Percentiles rank a stretch among this genome's conserved stretches.
phyloP scores from a whole-genome alignment of 164 flowering plant genomes.

The Magnolia sinica region DNA sequence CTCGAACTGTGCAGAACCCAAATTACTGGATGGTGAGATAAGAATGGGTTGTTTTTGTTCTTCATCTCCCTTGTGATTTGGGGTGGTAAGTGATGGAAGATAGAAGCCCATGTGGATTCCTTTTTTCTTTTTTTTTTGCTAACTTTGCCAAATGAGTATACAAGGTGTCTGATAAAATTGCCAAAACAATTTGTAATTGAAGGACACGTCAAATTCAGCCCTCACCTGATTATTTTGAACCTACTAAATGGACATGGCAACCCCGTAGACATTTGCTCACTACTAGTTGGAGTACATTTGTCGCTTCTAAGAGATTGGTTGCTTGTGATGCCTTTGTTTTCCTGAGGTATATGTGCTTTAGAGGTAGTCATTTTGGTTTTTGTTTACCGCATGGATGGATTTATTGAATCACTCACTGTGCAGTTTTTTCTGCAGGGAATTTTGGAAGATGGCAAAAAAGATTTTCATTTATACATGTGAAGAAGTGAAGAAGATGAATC shows the following conservation, averaged over 20 bases:
- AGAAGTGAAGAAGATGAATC: conserved; percentile 70
- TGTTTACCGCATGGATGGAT: neutral
- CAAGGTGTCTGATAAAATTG: too few species aligned
- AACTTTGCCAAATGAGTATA: neutral
- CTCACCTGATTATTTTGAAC: neutral
- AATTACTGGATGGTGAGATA: too few species aligned
- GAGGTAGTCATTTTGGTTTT: neutral
- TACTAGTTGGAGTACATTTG: conserved; percentile 97
- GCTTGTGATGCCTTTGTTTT: conserved; percentile 96
- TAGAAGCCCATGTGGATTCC: too few species aligned
- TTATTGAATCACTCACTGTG: neutral
- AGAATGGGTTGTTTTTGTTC: too few species aligned
- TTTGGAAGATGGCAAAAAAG: conserved; percentile 74
- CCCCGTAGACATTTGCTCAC: conserved; percentile 95
- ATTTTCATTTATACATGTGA: conserved; percentile 78
- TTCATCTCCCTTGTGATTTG: too few species aligned
- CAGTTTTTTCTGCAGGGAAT: conserved; percentile 55
- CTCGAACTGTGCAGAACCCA: too few species aligned
- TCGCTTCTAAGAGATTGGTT: conserved; percentile 78
- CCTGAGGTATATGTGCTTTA: conserved; percentile 50
- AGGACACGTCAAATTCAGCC: neutral
- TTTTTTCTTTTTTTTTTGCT: too few species aligned
- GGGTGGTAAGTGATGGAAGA: too few species aligned
- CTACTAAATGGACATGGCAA: conserved; percentile 51
- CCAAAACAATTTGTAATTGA: neutral